These are phyloP conservation scores for Limnanthes douglasii DNA, from an alignment of 345 rosid genomes.

Conservation along the genomic window DNA sequence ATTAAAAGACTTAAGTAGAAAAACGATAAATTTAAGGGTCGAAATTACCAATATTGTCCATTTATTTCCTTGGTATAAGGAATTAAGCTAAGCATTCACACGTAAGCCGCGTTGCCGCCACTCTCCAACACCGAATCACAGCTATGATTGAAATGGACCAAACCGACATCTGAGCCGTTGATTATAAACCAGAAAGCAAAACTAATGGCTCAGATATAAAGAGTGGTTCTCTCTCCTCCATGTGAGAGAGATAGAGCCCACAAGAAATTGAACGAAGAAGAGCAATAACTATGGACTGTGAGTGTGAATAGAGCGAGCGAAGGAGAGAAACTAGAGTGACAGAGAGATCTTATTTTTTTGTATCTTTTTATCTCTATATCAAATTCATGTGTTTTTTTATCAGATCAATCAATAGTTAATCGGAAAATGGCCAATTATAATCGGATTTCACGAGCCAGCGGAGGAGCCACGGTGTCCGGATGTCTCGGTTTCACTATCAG, in stretches of 20 bases:
- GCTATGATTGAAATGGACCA: no score
- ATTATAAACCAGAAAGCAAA: neutral
- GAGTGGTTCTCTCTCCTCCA: neutral
- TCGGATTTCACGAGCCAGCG: conserved; percentile 23
- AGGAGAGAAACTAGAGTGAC: neutral
- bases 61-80: no score
- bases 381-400: neutral
- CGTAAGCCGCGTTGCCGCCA: no score
- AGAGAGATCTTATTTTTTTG: no score
- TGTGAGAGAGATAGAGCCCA: no score
- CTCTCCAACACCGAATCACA: no score
- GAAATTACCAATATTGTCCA: no score
- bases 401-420: neutral
- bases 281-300: no score
- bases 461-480: conserved; percentile 11
- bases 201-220: neutral
- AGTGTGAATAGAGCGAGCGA: neutral
- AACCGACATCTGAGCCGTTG: neutral
- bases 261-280: no score
- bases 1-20: no score
- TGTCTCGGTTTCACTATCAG: conserved; percentile 16
- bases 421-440: conserved; percentile 37
- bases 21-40: no score
- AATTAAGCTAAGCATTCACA: no score
- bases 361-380: neutral